Evolutionary conservation across 495 filamentous ascomycete genomes (phyloP).

Genomic region (Tuber brumale): DNA sequence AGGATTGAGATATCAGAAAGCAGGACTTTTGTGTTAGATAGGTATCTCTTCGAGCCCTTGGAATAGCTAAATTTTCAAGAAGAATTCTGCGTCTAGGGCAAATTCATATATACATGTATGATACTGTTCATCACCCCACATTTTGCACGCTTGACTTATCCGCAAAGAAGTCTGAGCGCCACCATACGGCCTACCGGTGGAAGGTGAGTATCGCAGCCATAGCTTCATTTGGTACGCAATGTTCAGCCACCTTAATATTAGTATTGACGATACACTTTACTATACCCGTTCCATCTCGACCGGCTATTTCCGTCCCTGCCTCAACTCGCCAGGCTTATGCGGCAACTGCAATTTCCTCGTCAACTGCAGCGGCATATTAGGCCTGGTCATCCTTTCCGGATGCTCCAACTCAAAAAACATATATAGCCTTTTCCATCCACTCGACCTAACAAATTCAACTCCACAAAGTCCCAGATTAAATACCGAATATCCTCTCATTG

Average conservation of each 20-base stretch:
- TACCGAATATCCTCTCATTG: constrained; percentile 9
- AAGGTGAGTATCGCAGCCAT: background rate
- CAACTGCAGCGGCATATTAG: constrained; percentile 7
- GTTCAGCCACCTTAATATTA: background rate
- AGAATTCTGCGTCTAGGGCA: background rate
- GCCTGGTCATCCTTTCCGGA: constrained; percentile 9
- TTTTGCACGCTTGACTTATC: background rate
- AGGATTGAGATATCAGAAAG: background rate
- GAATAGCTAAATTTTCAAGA: background rate
- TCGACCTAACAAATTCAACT: constrained; percentile 5
- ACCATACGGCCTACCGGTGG: background rate
- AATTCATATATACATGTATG: background rate
- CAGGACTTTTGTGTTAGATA: background rate
- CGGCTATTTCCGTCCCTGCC: background rate
- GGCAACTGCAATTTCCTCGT: constrained; percentile 13
- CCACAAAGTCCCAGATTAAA: constrained; percentile 12
- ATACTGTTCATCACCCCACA: background rate
- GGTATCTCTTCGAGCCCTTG: background rate
- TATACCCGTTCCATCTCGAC: background rate
- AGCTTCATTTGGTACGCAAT: background rate
- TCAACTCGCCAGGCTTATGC: too few relatives aligned
- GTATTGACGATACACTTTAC: background rate
- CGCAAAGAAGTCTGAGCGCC: background rate
- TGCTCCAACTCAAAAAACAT: constrained; percentile 20
- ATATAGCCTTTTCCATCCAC: constrained; percentile 15